A percentile compares a stretch with the other conserved stretches of the same genome.
phyloP scores from a whole-genome alignment of 1,139 yeast species.

The Kodamaea alishanica region DNA sequence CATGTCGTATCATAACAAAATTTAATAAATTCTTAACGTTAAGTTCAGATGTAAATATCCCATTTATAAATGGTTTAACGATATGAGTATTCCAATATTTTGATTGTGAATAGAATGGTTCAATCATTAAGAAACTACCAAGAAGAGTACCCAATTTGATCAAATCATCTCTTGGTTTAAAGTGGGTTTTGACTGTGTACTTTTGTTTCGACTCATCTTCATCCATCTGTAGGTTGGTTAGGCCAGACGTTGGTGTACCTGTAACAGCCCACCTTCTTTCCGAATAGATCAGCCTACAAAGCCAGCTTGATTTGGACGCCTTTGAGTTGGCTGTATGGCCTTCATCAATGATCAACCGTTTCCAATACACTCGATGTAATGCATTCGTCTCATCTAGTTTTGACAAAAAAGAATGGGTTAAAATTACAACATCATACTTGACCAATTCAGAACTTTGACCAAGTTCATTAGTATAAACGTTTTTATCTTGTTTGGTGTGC shows the following conservation, averaged over 20 bases:
- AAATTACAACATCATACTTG: slow-evolving; percentile 49
- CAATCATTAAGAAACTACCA: slow-evolving; percentile 52
- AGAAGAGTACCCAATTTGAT: slow-evolving; percentile 50
- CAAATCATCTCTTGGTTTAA: slow-evolving; percentile 48
- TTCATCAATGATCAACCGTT: slow-evolving; percentile 67
- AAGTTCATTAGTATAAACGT: slow-evolving; percentile 19
- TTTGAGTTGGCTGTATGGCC: slow-evolving; percentile 62
- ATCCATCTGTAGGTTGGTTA: slow-evolving; percentile 56
- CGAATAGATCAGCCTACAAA: slow-evolving; percentile 47
- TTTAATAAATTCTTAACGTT: slow-evolving; percentile 42
- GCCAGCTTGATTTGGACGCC: slow-evolving; percentile 44
- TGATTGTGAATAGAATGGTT: slow-evolving; percentile 51
- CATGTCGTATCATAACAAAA: slow-evolving; percentile 53
- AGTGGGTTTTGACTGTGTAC: slow-evolving; percentile 32
- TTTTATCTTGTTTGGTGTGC: not conserved
- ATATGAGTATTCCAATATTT: slow-evolving; percentile 47
- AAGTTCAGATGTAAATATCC: slow-evolving; percentile 36
- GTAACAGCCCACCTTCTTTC: slow-evolving; percentile 73
- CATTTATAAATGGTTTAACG: slow-evolving; percentile 44
- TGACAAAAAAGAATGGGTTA: slow-evolving; percentile 47
- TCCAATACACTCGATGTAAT: slow-evolving; percentile 54
- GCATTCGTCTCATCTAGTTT: slow-evolving; percentile 32
- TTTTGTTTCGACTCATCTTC: slow-evolving; percentile 39
- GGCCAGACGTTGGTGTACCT: slow-evolving; percentile 72
- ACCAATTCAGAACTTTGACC: slow-evolving; percentile 34